Evolutionary conservation across 306 rosid genomes (phyloP).

Genomic region (Quercus engelmannii): DNA sequence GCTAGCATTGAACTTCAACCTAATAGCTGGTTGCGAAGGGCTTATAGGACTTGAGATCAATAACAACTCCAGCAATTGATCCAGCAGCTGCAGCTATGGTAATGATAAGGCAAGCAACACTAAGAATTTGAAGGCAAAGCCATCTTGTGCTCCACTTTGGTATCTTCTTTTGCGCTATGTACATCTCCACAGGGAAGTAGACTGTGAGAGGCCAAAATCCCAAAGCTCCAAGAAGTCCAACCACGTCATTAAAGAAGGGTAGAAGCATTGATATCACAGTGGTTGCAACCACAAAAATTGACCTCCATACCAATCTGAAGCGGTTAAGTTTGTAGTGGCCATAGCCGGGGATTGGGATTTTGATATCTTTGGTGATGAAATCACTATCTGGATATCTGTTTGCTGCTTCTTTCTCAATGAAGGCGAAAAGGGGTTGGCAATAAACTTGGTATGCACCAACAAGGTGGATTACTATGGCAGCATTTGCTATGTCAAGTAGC

Average conservation of each 20-base stretch:
- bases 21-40: constrained; percentile 47
- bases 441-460: constrained; percentile 83
- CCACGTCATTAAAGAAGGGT: constrained; percentile 72
- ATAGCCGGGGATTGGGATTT: constrained; percentile 24
- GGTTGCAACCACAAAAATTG: constrained; percentile 44
- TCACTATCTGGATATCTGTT: constrained; percentile 37
- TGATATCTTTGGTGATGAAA: constrained; percentile 44
- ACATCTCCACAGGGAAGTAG: constrained; percentile 83
- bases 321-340: constrained; percentile 47
- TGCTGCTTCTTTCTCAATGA: constrained; percentile 44
- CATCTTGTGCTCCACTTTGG: constrained; percentile 67
- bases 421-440: constrained; percentile 67
- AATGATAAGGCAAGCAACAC: constrained; percentile 54
- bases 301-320: constrained; percentile 63
- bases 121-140: constrained; percentile 63
- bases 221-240: constrained; percentile 71
- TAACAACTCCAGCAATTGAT: constrained; percentile 52
- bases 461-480: constrained; percentile 75
- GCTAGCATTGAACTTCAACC: neutral
- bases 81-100: constrained; percentile 64
- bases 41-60: constrained; percentile 48
- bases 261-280: constrained; percentile 65
- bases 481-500: constrained; percentile 83
- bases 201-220: constrained; percentile 83
- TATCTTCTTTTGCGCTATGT: constrained; percentile 54